Base-by-base conservation (phyloP, 1,284 basidiomycete genomes). In the Taiwanofungus camphoratus region DNA sequence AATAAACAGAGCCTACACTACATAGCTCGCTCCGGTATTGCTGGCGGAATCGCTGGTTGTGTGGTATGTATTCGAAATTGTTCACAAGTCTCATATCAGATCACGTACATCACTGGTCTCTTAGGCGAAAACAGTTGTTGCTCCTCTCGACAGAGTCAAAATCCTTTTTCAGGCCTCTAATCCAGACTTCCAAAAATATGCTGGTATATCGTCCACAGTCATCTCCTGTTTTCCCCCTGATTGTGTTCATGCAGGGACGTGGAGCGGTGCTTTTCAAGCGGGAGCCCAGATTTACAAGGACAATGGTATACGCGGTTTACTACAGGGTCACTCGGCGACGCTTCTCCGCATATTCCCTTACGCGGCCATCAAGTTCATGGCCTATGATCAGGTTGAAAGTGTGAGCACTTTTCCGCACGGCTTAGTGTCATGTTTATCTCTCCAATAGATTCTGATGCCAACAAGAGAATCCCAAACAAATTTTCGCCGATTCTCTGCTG, bases 101-200 rank as follows among this genome's bases (percentile, higher is more conserved):
- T 20, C 30, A 39, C 15, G 40, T 46, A 13, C 32, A 13, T 3
- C 0, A 26, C 15, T 5, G 41, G 12, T 9, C 27, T 8, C 39
- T 19, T 44, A 94, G 90, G 94, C 94, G 38, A 99, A 99, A 68
- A 95, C 96, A 6, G 87, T 88, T 16, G 93, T 99, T 43, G 96
- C 96, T 18, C 96, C 96, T 1, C 76, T 99, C 21, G 96, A 99
- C 63, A 77, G 96, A 55, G 94, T 99, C 58, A 99, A 99, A 73
- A 99, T 99, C 56, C 79, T 99, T 41, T 98, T 99, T 62, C 96
- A 99, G 64, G 92, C 96, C 0, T 92, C 91, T 7, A 96, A 96
- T 63, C 89, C 91, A 2, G 94, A 98, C 50, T 99, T 91, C 60
- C 77, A 80, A 60, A 89, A 94, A 65, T 99, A 95, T 69, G 81